A percentile compares a stretch with the other conserved stretches of the same genome.
Evolutionary conservation across 2,329 filamentous ascomycete species (phyloP).

Genomic region (Coniochaeta hoffmannii): DNA sequence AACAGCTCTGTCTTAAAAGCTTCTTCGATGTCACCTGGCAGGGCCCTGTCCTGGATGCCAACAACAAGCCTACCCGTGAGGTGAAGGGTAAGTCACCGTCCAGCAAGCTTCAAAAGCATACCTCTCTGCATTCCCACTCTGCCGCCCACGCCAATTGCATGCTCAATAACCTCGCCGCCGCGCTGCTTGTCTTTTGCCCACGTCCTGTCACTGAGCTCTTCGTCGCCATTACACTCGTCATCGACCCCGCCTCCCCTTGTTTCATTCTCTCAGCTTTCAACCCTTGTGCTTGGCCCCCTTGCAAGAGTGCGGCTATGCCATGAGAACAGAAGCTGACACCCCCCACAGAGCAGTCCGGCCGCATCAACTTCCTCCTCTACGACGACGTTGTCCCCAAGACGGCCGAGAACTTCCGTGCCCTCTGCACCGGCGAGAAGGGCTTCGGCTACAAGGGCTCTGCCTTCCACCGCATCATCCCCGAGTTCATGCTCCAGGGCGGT

Average conservation of each 20-base stretch:
- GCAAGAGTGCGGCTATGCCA: slow-evolving; percentile 5
- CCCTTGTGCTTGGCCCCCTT: slow-evolving; percentile 3
- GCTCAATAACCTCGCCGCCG: no score
- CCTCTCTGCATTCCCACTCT: not conserved
- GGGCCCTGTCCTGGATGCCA: slow-evolving; percentile 61
- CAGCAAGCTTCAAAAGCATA: not conserved
- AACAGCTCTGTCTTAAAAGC: slow-evolving; percentile 23
- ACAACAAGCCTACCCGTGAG: slow-evolving; percentile 43
- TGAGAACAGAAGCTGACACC: slow-evolving; percentile 9
- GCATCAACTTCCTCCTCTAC: slow-evolving; percentile 86
- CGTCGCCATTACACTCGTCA: no score
- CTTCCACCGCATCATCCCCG: slow-evolving; percentile 89
- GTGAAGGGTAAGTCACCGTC: slow-evolving; percentile 51
- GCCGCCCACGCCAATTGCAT: not conserved
- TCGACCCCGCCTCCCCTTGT: not conserved
- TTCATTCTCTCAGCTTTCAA: not conserved
- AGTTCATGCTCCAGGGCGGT: slow-evolving; percentile 95
- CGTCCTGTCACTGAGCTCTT: no score
- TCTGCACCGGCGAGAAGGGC: slow-evolving; percentile 75
- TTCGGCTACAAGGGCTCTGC: slow-evolving; percentile 75
- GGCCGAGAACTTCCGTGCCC: slow-evolving; percentile 73
- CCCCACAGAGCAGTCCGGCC: slow-evolving; percentile 59
- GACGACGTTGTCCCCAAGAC: slow-evolving; percentile 85
- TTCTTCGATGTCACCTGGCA: slow-evolving; percentile 70
- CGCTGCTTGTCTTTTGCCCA: not conserved